These are phyloP conservation scores for Petrea volubilis DNA, from an alignment of 257 asterid genomes.

Conservation along the genomic window DNA sequence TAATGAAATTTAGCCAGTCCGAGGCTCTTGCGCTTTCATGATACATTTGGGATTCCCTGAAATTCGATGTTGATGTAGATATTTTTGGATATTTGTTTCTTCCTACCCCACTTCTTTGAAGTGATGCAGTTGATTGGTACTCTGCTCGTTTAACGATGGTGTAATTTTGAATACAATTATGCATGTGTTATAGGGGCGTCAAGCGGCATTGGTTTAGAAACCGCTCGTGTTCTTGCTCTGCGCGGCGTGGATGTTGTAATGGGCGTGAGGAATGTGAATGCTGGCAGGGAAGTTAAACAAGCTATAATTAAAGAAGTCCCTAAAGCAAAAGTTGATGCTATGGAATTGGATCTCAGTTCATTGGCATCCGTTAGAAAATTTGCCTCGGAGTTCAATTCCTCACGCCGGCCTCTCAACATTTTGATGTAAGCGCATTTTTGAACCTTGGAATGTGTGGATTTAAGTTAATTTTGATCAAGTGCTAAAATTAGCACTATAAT, in stretches of 20 bases:
- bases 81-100: no score
- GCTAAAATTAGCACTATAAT: no score
- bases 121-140: no score
- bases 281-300: slow-evolving; percentile 46
- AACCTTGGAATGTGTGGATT: no score
- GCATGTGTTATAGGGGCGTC: not conserved
- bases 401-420: not conserved
- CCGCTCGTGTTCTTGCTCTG: not conserved
- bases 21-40: no score
- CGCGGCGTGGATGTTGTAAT: slow-evolving; percentile 79
- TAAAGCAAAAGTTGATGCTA: not conserved
- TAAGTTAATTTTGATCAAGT: no score
- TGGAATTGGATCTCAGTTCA: not conserved
- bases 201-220: not conserved
- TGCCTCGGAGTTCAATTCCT: not conserved
- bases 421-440: not conserved
- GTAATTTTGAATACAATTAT: no score
- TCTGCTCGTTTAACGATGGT: no score
- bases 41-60: no score
- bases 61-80: no score
- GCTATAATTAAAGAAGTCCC: not conserved
- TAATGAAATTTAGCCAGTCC: no score
- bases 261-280: slow-evolving; percentile 65
- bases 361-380: not conserved
- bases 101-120: no score